Evolutionary conservation across 2,329 filamentous ascomycete genomes (phyloP).

Genomic region (Pseudogymnoascus verrucosus): DNA sequence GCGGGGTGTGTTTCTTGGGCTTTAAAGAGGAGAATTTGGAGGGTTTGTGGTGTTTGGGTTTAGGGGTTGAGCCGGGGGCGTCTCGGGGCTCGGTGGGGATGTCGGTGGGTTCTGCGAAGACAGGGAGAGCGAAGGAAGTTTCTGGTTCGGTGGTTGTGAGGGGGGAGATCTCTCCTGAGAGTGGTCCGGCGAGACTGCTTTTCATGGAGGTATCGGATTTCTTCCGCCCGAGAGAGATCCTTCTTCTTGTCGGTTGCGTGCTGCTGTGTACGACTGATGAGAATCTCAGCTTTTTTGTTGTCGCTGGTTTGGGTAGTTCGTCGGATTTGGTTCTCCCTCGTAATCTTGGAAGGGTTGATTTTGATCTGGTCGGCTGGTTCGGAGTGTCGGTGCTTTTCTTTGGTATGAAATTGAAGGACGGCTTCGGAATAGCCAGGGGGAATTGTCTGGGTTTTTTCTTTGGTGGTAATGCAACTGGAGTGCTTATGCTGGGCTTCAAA

Average conservation of each 20-base stretch:
- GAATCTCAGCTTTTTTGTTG: not conserved
- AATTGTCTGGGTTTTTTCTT: conserved; percentile 3
- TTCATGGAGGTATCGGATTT: not conserved
- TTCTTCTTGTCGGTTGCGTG: not conserved
- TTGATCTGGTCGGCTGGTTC: not conserved
- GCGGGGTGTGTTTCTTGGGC: not conserved
- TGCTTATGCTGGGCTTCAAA: not conserved
- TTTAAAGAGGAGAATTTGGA: not conserved
- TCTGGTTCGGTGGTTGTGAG: not conserved
- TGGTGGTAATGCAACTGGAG: not conserved
- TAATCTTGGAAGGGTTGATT: not conserved
- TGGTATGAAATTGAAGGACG: not conserved
- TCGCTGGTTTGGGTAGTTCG: not conserved
- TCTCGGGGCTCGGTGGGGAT: not conserved
- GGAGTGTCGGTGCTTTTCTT: not conserved
- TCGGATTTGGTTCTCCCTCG: not conserved
- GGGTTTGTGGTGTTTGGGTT: not conserved
- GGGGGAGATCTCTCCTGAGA: not conserved
- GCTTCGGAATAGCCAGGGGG: not conserved
- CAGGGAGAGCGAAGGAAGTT: not conserved
- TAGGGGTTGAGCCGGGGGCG: not conserved
- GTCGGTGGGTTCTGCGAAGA: not conserved
- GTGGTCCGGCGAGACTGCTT: not conserved
- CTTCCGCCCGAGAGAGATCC: not conserved
- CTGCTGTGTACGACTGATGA: not conserved